Evolutionary conservation across 2,329 filamentous ascomycete species (phyloP).

Genomic region (Ophiosphaerella narmari): DNA sequence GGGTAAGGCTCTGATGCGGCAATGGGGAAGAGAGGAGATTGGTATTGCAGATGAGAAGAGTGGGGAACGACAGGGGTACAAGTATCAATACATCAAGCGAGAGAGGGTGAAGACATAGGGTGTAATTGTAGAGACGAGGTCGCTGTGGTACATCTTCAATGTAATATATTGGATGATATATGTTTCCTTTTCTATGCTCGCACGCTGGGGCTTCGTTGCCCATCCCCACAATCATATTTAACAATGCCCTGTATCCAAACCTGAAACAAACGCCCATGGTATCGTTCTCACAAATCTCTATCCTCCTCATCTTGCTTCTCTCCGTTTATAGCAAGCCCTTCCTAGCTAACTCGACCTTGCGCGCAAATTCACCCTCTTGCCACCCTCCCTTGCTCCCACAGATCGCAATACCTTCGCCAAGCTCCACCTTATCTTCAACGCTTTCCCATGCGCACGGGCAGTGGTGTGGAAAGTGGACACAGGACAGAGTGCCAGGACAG

Average conservation of each 20-base stretch:
- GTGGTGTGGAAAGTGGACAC: conserved; percentile 95
- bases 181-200: too few relatives aligned
- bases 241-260: too few relatives aligned
- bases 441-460: conserved; percentile 84
- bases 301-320: not conserved
- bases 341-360: conserved; percentile 78
- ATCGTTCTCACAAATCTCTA: not conserved
- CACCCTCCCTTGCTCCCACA: conserved; percentile 79
- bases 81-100: conserved; percentile 36
- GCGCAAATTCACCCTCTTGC: conserved; percentile 69
- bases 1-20: conserved; percentile 39
- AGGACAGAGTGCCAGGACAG: conserved; percentile 90
- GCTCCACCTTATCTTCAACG: conserved; percentile 69
- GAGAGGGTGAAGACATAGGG: not conserved
- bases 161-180: too few relatives aligned
- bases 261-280: not conserved
- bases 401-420: conserved; percentile 73
- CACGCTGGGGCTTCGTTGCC: too few relatives aligned
- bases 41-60: conserved; percentile 27
- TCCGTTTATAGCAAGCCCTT: conserved; percentile 69
- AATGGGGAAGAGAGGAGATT: conserved; percentile 44
- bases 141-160: too few relatives aligned
- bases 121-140: not conserved
- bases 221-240: too few relatives aligned
- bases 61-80: conserved; percentile 32